Evolutionary conservation across 192 early-diverging fungal genomes (phyloP).

Genomic region (Phycomyces nitens): DNA sequence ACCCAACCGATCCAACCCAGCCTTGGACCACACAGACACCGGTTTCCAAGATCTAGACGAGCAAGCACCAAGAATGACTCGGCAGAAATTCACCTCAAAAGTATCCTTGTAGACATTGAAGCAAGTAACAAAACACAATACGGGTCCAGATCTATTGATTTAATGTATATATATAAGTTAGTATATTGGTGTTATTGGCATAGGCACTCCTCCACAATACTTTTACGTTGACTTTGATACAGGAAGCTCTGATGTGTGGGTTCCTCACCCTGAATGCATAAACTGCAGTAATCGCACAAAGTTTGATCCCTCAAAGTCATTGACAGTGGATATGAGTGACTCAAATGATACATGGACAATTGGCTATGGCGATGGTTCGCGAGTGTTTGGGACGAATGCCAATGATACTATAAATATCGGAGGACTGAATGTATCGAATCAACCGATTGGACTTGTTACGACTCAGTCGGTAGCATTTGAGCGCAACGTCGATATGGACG

Average conservation of each 20-base stretch:
- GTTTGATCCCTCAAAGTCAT: constrained; percentile 25
- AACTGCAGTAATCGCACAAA: constrained; percentile 23
- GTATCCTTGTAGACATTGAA: too few relatives aligned
- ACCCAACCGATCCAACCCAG: too few relatives aligned
- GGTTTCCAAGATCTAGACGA: too few relatives aligned
- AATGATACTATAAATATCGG: constrained; percentile 56
- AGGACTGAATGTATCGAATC: constrained; percentile 49
- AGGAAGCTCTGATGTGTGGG: constrained; percentile 70
- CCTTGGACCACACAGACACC: too few relatives aligned
- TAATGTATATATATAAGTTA: constrained; percentile 7
- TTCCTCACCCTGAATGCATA: constrained; percentile 35
- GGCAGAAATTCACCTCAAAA: too few relatives aligned
- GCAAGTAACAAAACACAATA: neutral
- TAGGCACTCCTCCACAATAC: constrained; percentile 64
- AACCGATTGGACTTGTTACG: constrained; percentile 59
- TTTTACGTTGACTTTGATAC: constrained; percentile 73
- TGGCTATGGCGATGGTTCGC: constrained; percentile 44
- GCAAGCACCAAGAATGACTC: too few relatives aligned
- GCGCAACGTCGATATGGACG: constrained; percentile 59
- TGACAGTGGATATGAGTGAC: constrained; percentile 15
- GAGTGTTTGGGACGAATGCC: constrained; percentile 30
- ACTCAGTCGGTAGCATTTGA: constrained; percentile 52
- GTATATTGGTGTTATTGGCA: constrained; percentile 51
- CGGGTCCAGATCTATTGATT: neutral
- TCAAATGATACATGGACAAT: constrained; percentile 35